Evolutionary conservation across 495 filamentous ascomycete genomes (phyloP), one percentile per base, ranked within the genome.

Genomic region (Sporormia fimetaria): DNA sequence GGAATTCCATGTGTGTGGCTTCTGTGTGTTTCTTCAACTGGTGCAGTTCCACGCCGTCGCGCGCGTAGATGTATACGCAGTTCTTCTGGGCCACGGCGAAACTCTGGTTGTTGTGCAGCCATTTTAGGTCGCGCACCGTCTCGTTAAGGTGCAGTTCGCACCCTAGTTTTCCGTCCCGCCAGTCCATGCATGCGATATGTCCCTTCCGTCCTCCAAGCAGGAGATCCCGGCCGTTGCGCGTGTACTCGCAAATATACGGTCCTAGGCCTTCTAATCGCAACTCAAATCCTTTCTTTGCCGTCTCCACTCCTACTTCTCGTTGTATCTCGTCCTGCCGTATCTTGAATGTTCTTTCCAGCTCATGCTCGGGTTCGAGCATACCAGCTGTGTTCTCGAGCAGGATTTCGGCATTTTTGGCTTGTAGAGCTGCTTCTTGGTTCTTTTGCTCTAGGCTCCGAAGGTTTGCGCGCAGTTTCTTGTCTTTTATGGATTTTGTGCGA

Each of bases 81-180:
- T 92, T 93, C 72, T 96, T 96, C 63, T 98, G 90, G 20, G 90
- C 84, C n/a, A 94, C 86, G 3, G 92, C 90, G 62, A 96, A 94
- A 62, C 72, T 86, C 51, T 94, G 87, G 58, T 93, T 85, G 52
- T 94, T 95, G 60, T 98, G 88, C 40, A 98, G 68, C 83, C 87
- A 98, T 52, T 75, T 77, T 12, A 78, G 83, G 67, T 94, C 87
- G 24, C 87, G 65, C 4, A 96, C 74, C 0, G 86, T 95, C 65
- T 96, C 90, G 21, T 73, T 72, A 38, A 96, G 68, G 49, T 98
- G 85, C 40, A 96, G 55, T 60, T 98, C 90, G 54, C 83, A 94
- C 3, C 81, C 83, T 26, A 96, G 60, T 54, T 83, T 93, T 9
- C 87, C 92, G 42, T 81, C 76, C 44, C 90, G 71, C 90, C 90